A percentile compares a stretch with the other conserved stretches of the same genome.
Evolutionary conservation across 768 basidiomycete species (phyloP).

Genomic region (Clitopilus hobsonii): DNA sequence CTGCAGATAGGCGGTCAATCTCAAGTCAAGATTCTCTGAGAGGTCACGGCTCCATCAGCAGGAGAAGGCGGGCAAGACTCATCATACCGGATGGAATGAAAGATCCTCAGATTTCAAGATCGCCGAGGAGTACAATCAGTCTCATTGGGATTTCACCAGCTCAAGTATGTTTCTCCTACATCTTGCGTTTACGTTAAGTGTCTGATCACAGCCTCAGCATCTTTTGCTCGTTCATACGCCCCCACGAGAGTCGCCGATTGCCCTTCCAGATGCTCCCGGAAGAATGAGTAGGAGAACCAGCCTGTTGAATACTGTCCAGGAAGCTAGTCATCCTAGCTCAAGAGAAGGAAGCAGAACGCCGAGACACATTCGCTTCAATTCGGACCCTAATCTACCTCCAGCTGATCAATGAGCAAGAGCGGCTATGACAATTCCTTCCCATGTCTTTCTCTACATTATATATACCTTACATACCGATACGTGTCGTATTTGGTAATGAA

Average conservation of each 20-base stretch:
- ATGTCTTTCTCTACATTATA: too few species aligned
- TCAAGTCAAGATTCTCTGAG: conserved; percentile 18
- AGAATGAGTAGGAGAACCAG: conserved; percentile 33
- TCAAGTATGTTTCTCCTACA: conserved; percentile 45
- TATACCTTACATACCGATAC: too few species aligned
- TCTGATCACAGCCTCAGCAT: conserved; percentile 32
- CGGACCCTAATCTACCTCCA: not conserved
- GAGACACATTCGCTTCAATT: not conserved
- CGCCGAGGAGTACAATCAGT: conserved; percentile 52
- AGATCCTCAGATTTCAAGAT: conserved; percentile 42
- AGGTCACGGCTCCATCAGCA: conserved; percentile 29
- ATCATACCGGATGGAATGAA: conserved; percentile 41
- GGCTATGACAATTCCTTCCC: not conserved
- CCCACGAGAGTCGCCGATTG: conserved; percentile 40
- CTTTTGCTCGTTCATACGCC: conserved; percentile 65
- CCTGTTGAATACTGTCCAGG: conserved; percentile 30
- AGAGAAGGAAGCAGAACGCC: conserved; percentile 3
- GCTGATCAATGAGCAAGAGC: not conserved
- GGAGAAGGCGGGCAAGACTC: conserved; percentile 39
- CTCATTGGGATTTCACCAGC: conserved; percentile 72
- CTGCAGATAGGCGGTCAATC: conserved; percentile 11
- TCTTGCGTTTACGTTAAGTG: not conserved
- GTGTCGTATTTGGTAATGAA: too few species aligned
- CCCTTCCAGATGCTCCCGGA: conserved; percentile 20
- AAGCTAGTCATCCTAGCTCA: conserved; percentile 12